These are phyloP conservation scores for Golovinomyces cichoracearum DNA, from an alignment of 2,329 filamentous ascomycete species.

Conservation along the genomic window DNA sequence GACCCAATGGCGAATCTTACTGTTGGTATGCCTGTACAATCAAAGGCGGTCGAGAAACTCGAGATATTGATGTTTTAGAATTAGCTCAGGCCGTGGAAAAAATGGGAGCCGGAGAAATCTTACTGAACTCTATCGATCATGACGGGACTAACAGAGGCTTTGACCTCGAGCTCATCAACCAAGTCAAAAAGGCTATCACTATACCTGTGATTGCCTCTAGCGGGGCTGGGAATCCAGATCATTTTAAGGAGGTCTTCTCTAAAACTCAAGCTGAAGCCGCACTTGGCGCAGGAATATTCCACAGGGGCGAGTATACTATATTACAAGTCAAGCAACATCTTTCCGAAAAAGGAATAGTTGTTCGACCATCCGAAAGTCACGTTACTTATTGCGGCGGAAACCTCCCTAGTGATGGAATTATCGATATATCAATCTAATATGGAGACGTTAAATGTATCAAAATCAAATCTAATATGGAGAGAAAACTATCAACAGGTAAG, in stretches of 20 bases:
- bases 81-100: conserved; percentile 72
- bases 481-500: too few species aligned
- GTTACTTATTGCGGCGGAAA: too few species aligned
- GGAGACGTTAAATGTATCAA: neutral
- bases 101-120: conserved; percentile 81
- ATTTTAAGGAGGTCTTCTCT: conserved; percentile 78
- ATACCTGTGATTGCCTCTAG: conserved; percentile 92
- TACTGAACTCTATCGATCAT: conserved; percentile 93
- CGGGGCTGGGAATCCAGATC: conserved; percentile 62
- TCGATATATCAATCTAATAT: neutral
- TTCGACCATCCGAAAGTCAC: conserved; percentile 45
- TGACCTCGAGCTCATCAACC: conserved; percentile 68
- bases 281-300: conserved; percentile 90
- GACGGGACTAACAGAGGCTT: conserved; percentile 89
- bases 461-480: too few species aligned
- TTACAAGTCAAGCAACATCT: conserved; percentile 76
- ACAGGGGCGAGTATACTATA: conserved; percentile 83
- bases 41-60: conserved; percentile 81
- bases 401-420: neutral
- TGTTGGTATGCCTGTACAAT: conserved; percentile 98
- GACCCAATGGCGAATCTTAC: conserved; percentile 49
- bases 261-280: conserved; percentile 75
- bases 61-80: conserved; percentile 78
- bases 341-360: conserved; percentile 40
- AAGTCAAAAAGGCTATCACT: conserved; percentile 63